Evolutionary conservation across 2,329 filamentous ascomycete species (phyloP).

Genomic region (Rugonectria rugulosa): DNA sequence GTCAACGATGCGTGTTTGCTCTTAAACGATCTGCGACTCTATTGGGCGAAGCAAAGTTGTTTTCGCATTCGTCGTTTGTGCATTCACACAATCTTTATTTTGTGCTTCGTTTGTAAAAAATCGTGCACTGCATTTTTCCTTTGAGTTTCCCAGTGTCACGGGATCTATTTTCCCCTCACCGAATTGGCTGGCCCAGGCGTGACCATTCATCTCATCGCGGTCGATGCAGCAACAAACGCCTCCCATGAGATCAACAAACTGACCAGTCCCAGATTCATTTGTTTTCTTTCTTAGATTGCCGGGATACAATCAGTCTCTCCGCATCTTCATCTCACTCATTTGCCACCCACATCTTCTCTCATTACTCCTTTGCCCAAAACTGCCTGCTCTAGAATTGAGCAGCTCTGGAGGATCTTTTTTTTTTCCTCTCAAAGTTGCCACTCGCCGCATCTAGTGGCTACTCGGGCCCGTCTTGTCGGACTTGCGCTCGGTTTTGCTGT

Average conservation of each 20-base stretch:
- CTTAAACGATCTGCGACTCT: slow-evolving; percentile 5
- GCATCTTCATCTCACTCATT: slow-evolving; percentile 20
- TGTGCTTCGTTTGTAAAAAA: slow-evolving; percentile 20
- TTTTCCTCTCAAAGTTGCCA: slow-evolving; percentile 3
- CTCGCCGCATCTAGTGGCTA: slow-evolving; percentile 5
- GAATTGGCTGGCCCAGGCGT: slow-evolving; percentile 6
- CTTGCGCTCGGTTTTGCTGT: background rate
- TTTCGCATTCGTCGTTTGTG: background rate
- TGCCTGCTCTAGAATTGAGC: slow-evolving; percentile 9
- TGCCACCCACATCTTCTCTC: slow-evolving; percentile 1
- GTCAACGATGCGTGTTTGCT: slow-evolving; percentile 1
- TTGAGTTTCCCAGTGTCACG: slow-evolving; percentile 16
- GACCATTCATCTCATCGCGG: slow-evolving; percentile 22
- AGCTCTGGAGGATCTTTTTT: background rate
- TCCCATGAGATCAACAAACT: slow-evolving; percentile 29
- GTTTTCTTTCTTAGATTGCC: slow-evolving; percentile 26
- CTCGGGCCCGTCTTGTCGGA: background rate
- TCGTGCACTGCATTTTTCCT: slow-evolving; percentile 9
- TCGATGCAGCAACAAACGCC: slow-evolving; percentile 22
- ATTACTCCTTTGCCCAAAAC: background rate
- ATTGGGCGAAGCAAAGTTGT: slow-evolving; percentile 12
- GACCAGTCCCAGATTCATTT: slow-evolving; percentile 34
- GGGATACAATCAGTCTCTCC: slow-evolving; percentile 24
- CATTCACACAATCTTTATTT: slow-evolving; percentile 7
- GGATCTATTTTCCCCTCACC: slow-evolving; percentile 27